Evolutionary conservation across 805 yeast species (phyloP).

Genomic region (Candida nitratophila): DNA sequence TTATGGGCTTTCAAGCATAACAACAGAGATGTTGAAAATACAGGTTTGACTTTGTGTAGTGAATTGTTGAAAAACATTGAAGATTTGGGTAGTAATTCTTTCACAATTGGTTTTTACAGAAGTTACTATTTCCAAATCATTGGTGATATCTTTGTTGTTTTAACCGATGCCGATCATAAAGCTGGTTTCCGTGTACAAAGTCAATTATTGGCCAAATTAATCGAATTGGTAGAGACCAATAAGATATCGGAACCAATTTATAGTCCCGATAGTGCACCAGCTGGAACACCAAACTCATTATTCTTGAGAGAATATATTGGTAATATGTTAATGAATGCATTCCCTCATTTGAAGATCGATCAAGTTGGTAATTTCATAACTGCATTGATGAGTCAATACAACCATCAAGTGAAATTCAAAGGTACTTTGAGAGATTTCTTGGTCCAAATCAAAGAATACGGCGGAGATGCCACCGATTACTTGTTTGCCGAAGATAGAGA

Average conservation of each 20-base stretch:
- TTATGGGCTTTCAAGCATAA: constrained; percentile 98
- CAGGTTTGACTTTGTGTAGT: constrained; percentile 76
- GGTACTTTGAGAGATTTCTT: constrained; percentile 89
- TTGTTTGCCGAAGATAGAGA: constrained; percentile 91
- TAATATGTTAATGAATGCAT: constrained; percentile 78
- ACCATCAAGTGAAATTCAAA: constrained; percentile 68
- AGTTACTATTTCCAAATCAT: constrained; percentile 84
- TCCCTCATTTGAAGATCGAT: constrained; percentile 80
- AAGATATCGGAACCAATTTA: constrained; percentile 75
- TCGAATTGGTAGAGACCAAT: constrained; percentile 73
- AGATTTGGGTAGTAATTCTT: constrained; percentile 58
- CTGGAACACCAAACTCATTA: constrained; percentile 74
- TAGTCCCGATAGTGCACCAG: constrained; percentile 71
- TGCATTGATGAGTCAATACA: constrained; percentile 68
- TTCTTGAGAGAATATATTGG: constrained; percentile 78
- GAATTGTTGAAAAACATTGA: constrained; percentile 85
- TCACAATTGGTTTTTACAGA: constrained; percentile 80
- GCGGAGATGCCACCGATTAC: constrained; percentile 94
- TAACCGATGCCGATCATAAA: constrained; percentile 96
- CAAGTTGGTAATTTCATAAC: constrained; percentile 78
- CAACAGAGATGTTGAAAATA: constrained; percentile 92
- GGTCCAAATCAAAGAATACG: constrained; percentile 91
- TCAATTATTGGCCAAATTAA: constrained; percentile 72
- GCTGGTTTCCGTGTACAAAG: constrained; percentile 91
- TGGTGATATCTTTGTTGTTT: constrained; percentile 85